Evolutionary conservation across 169 alveolate species (phyloP).

Genomic region (Plasmodium knowlesi): DNA sequence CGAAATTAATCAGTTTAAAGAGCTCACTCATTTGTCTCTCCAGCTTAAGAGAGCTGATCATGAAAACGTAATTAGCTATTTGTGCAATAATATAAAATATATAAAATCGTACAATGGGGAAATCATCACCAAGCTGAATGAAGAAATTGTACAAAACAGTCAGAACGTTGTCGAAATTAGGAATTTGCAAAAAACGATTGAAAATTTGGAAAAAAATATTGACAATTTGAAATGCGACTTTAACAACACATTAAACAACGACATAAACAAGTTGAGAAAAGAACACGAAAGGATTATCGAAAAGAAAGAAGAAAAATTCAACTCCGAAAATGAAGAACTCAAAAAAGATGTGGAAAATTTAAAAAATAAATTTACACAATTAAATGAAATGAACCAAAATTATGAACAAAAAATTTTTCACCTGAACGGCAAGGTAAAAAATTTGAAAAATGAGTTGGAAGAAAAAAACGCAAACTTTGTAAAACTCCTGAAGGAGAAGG

Average conservation of each 20-base stretch:
- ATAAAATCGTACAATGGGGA: constrained; percentile 37
- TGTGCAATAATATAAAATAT: constrained; percentile 53
- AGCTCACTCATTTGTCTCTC: constrained; percentile 57
- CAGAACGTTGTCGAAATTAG: constrained; percentile 34
- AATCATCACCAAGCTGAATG: constrained; percentile 34
- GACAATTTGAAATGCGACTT: constrained; percentile 25
- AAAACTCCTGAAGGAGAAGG: constrained; percentile 61
- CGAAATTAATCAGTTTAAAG: constrained; percentile 67
- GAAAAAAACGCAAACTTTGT: constrained; percentile 47
- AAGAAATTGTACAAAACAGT: constrained; percentile 62
- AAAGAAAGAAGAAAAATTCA: constrained; percentile 28
- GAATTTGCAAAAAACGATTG: constrained; percentile 51
- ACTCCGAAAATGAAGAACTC: constrained; percentile 43
- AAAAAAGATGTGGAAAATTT: constrained; percentile 37
- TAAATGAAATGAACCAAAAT: constrained; percentile 21
- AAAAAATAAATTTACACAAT: constrained; percentile 36
- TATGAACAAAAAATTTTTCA: constrained; percentile 31
- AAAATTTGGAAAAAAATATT: constrained; percentile 58
- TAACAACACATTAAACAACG: constrained; percentile 25
- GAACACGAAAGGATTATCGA: constrained; percentile 43
- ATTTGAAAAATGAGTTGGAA: constrained; percentile 32
- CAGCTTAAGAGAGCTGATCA: constrained; percentile 30
- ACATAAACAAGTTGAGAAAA: constrained; percentile 25
- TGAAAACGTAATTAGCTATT: constrained; percentile 21
- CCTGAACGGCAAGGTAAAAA: constrained; percentile 48